phyloP scores from a whole-genome alignment of 2,329 filamentous ascomycete species.

The Fusarium tanahbumbuense region DNA sequence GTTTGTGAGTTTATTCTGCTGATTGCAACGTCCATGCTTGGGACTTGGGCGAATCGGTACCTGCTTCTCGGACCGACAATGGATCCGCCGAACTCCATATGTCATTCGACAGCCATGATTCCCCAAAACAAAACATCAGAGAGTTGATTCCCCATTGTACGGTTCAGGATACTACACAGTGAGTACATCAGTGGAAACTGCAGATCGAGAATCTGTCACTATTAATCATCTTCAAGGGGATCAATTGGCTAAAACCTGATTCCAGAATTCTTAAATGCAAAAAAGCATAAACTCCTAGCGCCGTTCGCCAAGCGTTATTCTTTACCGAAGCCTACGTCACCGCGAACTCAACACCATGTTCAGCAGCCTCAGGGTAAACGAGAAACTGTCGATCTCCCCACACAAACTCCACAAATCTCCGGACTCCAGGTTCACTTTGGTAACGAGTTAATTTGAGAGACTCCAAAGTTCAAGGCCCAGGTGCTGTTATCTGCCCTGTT shows the following conservation, averaged over 20 bases:
- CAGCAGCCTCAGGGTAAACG: slow-evolving; percentile 12
- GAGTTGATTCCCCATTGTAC: neutral
- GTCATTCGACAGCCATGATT: slow-evolving; percentile 17
- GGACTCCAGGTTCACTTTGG: slow-evolving; percentile 29
- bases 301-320: slow-evolving; percentile 26
- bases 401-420: slow-evolving; percentile 39
- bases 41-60: neutral
- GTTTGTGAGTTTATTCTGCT: slow-evolving; percentile 9
- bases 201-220: neutral
- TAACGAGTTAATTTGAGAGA: slow-evolving; percentile 19
- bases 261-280: neutral
- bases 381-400: slow-evolving; percentile 36
- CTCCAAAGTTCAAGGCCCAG: neutral
- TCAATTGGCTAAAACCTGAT: neutral
- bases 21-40: neutral
- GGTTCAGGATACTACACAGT: neutral
- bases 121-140: neutral
- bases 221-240: neutral
- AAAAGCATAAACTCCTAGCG: slow-evolving; percentile 18
- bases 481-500: slow-evolving; percentile 8
- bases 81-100: slow-evolving; percentile 7
- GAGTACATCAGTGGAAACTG: neutral
- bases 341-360: slow-evolving; percentile 20
- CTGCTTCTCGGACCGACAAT: slow-evolving; percentile 23
- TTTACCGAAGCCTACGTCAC: slow-evolving; percentile 30